Conservation (phyloP, 192 early-diverging fungal species). For the Cladochytrium replicatum region DNA sequence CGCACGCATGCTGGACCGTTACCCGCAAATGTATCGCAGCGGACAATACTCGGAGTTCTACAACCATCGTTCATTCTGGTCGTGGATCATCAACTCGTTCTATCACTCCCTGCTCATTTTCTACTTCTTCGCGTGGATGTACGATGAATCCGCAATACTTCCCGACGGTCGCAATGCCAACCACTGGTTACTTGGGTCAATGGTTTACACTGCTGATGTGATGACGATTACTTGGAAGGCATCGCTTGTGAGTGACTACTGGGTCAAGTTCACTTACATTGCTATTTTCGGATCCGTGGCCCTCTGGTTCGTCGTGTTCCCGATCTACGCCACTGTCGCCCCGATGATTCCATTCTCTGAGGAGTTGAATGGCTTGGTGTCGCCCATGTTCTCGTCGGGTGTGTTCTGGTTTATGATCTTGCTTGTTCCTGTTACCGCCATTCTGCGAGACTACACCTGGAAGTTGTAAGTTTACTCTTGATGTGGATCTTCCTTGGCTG, state of each 20-base stretch:
- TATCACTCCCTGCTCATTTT: slow-evolving; percentile 85
- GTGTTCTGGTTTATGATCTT: slow-evolving; percentile 83
- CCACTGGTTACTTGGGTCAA: slow-evolving; percentile 85
- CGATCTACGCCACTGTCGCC: slow-evolving; percentile 68
- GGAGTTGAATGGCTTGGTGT: slow-evolving; percentile 38
- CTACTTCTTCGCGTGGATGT: slow-evolving; percentile 53
- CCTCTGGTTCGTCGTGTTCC: slow-evolving; percentile 82
- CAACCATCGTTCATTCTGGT: slow-evolving; percentile 85
- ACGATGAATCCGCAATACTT: slow-evolving; percentile 59
- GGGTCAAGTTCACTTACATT: slow-evolving; percentile 89
- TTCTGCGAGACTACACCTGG: slow-evolving; percentile 84
- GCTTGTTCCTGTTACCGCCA: slow-evolving; percentile 73
- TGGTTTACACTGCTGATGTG: slow-evolving; percentile 80
- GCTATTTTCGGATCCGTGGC: slow-evolving; percentile 84
- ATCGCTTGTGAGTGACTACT: slow-evolving; percentile 78
- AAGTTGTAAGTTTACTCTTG: slow-evolving; percentile 73
- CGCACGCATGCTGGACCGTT: slow-evolving; percentile 87
- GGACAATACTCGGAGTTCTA: slow-evolving; percentile 51
- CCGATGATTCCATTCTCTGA: slow-evolving; percentile 42
- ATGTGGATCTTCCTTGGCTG: slow-evolving; percentile 1
- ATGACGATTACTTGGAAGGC: slow-evolving; percentile 86
- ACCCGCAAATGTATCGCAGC: slow-evolving; percentile 87
- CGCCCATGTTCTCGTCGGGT: slow-evolving; percentile 21
- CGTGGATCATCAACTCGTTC: slow-evolving; percentile 85
- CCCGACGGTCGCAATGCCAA: slow-evolving; percentile 62